Conservation (phyloP, 305 asterid genomes). For the Fraxinus platypoda region DNA sequence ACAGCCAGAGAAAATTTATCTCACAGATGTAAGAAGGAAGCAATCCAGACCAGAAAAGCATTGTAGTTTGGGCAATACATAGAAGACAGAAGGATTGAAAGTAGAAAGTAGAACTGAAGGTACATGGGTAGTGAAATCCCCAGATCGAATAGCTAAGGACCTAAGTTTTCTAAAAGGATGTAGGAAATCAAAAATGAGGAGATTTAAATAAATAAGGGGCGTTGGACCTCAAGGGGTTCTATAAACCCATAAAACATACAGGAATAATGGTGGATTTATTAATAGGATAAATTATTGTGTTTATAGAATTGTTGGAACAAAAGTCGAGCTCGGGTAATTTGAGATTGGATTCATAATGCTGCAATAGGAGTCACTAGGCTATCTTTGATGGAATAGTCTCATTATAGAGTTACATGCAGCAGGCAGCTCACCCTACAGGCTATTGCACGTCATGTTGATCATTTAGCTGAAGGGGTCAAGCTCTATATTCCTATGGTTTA, state of each 20-base stretch:
- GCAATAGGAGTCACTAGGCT: not conserved
- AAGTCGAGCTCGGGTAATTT: not conserved
- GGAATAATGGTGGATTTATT: not conserved
- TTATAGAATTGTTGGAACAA: not conserved
- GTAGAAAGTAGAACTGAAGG: not conserved
- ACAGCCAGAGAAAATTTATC: conserved; percentile 7
- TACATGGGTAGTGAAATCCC: not conserved
- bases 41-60: not conserved
- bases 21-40: not conserved
- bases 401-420: not conserved
- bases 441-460: not conserved
- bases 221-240: not conserved
- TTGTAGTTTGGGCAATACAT: not conserved
- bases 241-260: not conserved
- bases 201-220: not conserved
- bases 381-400: not conserved
- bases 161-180: not conserved
- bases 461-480: not conserved
- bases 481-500: not conserved
- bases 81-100: not conserved
- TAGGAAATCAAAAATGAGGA: not conserved
- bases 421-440: not conserved
- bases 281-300: not conserved
- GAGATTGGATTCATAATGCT: not conserved
- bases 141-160: not conserved